Base-by-base conservation (phyloP, 768 basidiomycete species). In the Rhizopogon salebrosus region DNA sequence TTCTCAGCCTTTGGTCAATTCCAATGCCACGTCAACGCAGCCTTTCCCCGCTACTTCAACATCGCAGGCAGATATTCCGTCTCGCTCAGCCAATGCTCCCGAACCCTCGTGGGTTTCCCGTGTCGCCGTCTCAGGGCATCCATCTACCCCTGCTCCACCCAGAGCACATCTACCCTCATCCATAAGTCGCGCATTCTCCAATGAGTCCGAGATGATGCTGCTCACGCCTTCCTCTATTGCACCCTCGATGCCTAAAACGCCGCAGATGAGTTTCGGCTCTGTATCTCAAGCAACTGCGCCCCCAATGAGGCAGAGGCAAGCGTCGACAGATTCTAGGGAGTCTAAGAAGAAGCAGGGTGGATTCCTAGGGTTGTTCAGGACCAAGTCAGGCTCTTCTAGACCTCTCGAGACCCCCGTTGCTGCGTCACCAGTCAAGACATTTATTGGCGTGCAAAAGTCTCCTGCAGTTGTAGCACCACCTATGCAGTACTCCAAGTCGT, bases 151-250 rank as follows among this genome's bases (percentile, higher is more conserved):
- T 57, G 65, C 65, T 46, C 68, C 66, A 27, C 49, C 59, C 6
- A 66, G 63, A 49, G 40, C 55, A 51, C 52, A 65, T 16, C 39
- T 53, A 13, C 54, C 62, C 26, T 53, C 67, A 34, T 64, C 56
- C 14, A 49, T 72, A 20, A 66, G 71, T 38, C 71, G 71, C 27
- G 61, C 66, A 36, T 64, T 69, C 18, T 79, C 78, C 11, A 70
- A 77, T 49, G 83, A 84, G 41, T 75, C 78, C 8, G 73, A 75
- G 51, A 69, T 81, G 51, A 69, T 81, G 36, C 73, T 86, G 34
- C 76, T 74, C 60, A 87, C 85, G 0, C 84, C 85, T 5, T 85
- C 84, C 11, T 85, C 85, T 1, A 75, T 86, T 16, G 80, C 80
- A 3, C 78, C 71, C 3, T 72, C 72, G 0, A 67, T 74, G 53